Evolutionary conservation across 176 grass and related monocot genomes (phyloP).

Genomic region (Urochloa ruziziensis): DNA sequence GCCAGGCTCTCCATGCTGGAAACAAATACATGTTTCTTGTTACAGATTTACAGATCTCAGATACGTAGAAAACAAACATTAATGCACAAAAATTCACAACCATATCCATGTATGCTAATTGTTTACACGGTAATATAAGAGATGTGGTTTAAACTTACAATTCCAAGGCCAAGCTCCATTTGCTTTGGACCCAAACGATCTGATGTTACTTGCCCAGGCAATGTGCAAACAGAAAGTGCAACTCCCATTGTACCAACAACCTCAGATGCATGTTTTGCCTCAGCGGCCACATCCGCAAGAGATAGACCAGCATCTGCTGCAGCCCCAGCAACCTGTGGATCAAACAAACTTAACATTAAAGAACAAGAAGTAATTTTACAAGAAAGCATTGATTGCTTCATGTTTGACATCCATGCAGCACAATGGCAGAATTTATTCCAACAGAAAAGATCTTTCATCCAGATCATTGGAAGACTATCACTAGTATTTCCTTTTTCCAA

Average conservation of each 20-base stretch:
- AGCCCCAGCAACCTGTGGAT: slow-evolving; percentile 87
- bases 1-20: slow-evolving; percentile 97
- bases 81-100: slow-evolving; percentile 16
- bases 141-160: slow-evolving; percentile 65
- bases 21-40: slow-evolving; percentile 21
- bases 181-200: slow-evolving; percentile 83
- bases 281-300: slow-evolving; percentile 87
- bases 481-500: slow-evolving; percentile 5
- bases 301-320: slow-evolving; percentile 91
- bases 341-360: slow-evolving; percentile 9
- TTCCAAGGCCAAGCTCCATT: slow-evolving; percentile 99
- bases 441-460: neutral
- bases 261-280: slow-evolving; percentile 93
- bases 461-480: neutral
- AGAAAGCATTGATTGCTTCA: neutral
- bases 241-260: slow-evolving; percentile 96
- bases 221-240: slow-evolving; percentile 95
- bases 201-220: slow-evolving; percentile 93
- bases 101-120: slow-evolving; percentile 16
- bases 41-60: neutral
- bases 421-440: neutral
- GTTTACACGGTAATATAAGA: slow-evolving; percentile 13
- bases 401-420: slow-evolving; percentile 14
- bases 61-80: slow-evolving; percentile 34
- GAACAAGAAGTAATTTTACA: slow-evolving; percentile 1